phyloP scores from a whole-genome alignment of 176 grass and related monocot genomes.

The Carex kokanica region DNA sequence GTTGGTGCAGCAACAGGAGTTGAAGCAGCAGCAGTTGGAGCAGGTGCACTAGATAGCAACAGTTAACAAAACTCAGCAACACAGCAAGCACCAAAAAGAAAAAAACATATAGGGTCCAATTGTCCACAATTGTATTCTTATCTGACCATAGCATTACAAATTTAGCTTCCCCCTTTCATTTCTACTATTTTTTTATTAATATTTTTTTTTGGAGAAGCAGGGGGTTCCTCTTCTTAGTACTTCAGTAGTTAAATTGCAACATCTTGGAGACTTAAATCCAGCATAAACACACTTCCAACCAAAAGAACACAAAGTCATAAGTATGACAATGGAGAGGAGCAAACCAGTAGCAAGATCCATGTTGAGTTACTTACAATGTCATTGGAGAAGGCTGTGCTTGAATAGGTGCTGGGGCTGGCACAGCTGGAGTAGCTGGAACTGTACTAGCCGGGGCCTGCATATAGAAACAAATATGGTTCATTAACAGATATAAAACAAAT shows the following conservation, averaged over 20 bases:
- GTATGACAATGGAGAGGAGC: background rate
- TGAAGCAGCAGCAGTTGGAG: constrained; percentile 29
- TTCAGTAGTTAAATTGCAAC: background rate
- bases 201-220: background rate
- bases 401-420: constrained; percentile 41
- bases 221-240: background rate
- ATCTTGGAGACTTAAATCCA: background rate
- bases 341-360: constrained; percentile 16
- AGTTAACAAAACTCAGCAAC: constrained; percentile 2
- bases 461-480: constrained; percentile 1
- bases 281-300: background rate
- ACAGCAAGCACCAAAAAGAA: background rate
- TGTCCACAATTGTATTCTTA: background rate
- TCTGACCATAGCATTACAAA: background rate
- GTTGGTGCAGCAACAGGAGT: constrained; percentile 27
- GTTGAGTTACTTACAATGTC: constrained; percentile 47
- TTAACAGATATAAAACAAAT: background rate
- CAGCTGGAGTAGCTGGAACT: constrained; percentile 35
- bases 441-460: constrained; percentile 10
- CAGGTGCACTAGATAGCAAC: constrained; percentile 40
- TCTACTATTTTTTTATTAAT: background rate
- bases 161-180: background rate
- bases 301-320: background rate
- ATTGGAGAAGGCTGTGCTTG: constrained; percentile 43
- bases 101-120: background rate